These are phyloP conservation scores for Penicillium hesseltinei DNA, from an alignment of 2,329 filamentous ascomycete species.

Conservation along the genomic window DNA sequence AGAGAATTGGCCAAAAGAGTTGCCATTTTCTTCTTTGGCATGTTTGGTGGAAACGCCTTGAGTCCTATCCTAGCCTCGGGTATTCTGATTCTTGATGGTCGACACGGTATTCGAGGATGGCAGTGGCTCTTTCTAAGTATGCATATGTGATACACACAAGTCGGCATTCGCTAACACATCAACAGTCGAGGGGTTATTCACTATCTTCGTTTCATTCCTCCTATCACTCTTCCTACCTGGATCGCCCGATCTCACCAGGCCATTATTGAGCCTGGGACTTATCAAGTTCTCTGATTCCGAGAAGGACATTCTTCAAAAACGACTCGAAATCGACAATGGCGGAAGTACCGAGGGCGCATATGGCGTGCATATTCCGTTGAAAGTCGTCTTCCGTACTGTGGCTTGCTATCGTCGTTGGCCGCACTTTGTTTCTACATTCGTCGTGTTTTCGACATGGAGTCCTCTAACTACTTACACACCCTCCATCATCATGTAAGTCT, in stretches of 20 bases:
- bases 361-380: neutral
- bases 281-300: neutral
- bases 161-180: neutral
- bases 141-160: neutral
- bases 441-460: neutral
- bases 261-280: neutral
- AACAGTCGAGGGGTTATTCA: neutral
- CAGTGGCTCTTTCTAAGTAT: neutral
- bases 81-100: neutral
- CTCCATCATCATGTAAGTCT: neutral
- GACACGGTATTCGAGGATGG: neutral
- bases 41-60: neutral
- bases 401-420: neutral
- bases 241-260: neutral
- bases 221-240: neutral
- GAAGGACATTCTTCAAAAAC: neutral
- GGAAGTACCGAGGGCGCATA: neutral
- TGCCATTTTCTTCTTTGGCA: slow-evolving; percentile 2
- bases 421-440: neutral
- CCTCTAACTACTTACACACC: neutral
- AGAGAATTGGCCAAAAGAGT: neutral
- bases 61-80: neutral
- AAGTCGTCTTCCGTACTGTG: neutral
- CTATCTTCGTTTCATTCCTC: neutral
- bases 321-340: neutral